phyloP scores from a whole-genome alignment of 1,284 basidiomycete species.

The Rhodofomes roseus region DNA sequence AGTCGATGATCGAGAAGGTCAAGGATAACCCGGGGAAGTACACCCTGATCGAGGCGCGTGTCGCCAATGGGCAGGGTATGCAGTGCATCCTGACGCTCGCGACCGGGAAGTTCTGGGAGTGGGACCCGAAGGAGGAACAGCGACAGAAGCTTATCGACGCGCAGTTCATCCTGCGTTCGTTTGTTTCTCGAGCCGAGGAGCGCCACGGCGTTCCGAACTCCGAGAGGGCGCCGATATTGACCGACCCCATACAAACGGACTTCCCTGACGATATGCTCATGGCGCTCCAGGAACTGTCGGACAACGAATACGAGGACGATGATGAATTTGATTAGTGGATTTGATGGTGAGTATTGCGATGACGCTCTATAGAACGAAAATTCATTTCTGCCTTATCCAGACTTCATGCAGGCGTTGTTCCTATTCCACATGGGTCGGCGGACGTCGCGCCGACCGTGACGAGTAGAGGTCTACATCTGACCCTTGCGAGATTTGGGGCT shows the following conservation, averaged over 20 bases:
- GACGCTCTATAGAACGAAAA: too few species aligned
- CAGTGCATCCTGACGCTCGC: slow-evolving; percentile 29
- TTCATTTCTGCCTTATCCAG: too few species aligned
- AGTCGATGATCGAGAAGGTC: slow-evolving; percentile 33
- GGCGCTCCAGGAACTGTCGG: not conserved
- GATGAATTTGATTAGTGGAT: not conserved
- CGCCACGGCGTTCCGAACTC: not conserved
- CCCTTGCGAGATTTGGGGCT: too few species aligned
- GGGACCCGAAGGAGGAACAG: not conserved
- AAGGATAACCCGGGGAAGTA: slow-evolving; percentile 28
- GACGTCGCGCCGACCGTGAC: too few species aligned
- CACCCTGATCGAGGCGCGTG: slow-evolving; percentile 32
- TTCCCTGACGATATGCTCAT: not conserved
- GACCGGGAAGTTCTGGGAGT: slow-evolving; percentile 14
- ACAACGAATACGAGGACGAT: not conserved
- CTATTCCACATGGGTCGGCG: too few species aligned
- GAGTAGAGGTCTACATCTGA: too few species aligned
- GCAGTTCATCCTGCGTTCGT: not conserved
- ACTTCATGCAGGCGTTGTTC: too few species aligned
- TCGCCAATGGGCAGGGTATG: slow-evolving; percentile 26
- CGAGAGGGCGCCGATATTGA: not conserved
- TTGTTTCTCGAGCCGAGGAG: too few species aligned
- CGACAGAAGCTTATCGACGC: not conserved
- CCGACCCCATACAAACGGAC: not conserved
- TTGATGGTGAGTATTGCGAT: too few species aligned